Evolutionary conservation across 1,284 basidiomycete species (phyloP).

Genomic region (Cystobasidium slooffiae): DNA sequence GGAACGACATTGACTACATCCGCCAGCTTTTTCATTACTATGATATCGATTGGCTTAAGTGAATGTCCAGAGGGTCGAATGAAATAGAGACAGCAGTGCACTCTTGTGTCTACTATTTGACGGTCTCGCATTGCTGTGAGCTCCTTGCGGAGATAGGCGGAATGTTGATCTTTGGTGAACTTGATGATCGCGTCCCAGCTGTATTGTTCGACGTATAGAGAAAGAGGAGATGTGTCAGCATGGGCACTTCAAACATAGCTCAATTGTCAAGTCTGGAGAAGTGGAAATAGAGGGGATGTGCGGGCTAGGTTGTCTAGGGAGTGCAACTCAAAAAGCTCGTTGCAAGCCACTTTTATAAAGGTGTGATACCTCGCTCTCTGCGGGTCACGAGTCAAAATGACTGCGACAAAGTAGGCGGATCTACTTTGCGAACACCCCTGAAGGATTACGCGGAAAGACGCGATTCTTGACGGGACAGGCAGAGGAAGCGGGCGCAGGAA

Average conservation of each 20-base stretch:
- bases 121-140: conserved; percentile 98
- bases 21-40: conserved; percentile 97
- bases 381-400: too few relatives aligned
- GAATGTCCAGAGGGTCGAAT: conserved; percentile 96
- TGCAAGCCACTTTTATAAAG: too few relatives aligned
- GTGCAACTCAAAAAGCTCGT: too few relatives aligned
- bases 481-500: too few relatives aligned
- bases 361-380: too few relatives aligned
- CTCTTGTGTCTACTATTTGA: conserved; percentile 96
- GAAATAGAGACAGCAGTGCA: conserved; percentile 98
- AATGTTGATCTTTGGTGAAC: conserved; percentile 97
- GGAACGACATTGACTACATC: conserved; percentile 99
- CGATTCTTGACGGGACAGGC: too few relatives aligned
- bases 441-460: too few relatives aligned
- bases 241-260: background rate
- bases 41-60: conserved; percentile 75
- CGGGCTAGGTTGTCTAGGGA: too few relatives aligned
- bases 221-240: background rate
- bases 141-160: conserved; percentile 97
- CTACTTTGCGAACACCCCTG: too few relatives aligned
- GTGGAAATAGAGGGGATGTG: too few relatives aligned
- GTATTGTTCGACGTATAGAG: background rate
- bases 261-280: background rate
- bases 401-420: too few relatives aligned
- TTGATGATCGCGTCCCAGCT: conserved; percentile 99